phyloP scores from a whole-genome alignment of 805 yeast species.

The Candida ficus region DNA sequence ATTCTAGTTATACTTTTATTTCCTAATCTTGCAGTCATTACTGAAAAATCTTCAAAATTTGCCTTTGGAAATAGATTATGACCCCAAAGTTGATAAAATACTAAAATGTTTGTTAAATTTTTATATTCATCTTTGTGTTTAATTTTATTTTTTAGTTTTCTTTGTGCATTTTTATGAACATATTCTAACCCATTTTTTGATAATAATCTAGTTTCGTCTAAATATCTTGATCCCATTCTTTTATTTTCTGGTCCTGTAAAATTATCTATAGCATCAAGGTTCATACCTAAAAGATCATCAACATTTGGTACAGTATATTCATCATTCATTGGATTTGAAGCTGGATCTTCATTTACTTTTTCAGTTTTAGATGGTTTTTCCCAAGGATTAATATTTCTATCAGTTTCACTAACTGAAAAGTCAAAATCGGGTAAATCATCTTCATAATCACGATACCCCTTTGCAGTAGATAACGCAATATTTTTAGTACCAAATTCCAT shows the following conservation, averaged over 20 bases:
- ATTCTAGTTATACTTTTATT: constrained; percentile 35
- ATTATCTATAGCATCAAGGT: neutral
- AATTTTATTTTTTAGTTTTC: constrained; percentile 19
- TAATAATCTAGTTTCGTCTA: constrained; percentile 48
- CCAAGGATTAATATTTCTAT: neutral
- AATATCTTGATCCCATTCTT: constrained; percentile 21
- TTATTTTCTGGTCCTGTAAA: neutral
- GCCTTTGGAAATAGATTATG: constrained; percentile 77
- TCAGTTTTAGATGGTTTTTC: neutral
- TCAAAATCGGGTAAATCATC: constrained; percentile 2
- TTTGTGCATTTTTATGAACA: constrained; percentile 33
- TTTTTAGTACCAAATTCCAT: neutral
- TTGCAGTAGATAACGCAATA: no score
- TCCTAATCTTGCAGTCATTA: constrained; percentile 47
- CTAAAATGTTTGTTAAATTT: constrained; percentile 45
- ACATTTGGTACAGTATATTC: constrained; percentile 1
- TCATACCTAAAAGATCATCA: constrained; percentile 11
- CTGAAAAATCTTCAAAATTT: constrained; percentile 63
- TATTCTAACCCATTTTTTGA: constrained; percentile 52
- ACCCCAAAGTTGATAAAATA: constrained; percentile 69
- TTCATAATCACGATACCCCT: neutral
- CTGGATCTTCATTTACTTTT: no score
- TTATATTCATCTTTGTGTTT: constrained; percentile 39
- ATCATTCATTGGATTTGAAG: no score
- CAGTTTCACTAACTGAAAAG: neutral